These are phyloP conservation scores for Yamadazyma sp. DNA, from an alignment of 1,139 yeast species.

Conservation along the genomic window DNA sequence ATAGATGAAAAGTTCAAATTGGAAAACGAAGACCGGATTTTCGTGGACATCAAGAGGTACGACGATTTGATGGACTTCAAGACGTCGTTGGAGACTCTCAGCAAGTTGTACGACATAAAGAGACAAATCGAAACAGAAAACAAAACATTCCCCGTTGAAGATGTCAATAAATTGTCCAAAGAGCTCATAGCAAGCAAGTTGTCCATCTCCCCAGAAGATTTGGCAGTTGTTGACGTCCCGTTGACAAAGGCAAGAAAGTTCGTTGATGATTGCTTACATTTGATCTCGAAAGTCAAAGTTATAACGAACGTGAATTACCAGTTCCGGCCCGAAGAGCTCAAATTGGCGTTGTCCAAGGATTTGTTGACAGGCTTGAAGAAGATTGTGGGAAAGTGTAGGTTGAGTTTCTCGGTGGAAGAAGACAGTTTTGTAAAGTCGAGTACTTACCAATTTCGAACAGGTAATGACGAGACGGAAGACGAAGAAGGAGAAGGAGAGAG, in stretches of 20 bases:
- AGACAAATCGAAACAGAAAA: conserved; percentile 1
- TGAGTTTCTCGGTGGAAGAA: conserved; percentile 36
- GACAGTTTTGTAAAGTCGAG: conserved; percentile 34
- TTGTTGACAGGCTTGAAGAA: conserved; percentile 8
- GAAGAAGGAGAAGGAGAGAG: too few species aligned
- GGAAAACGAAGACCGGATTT: conserved; percentile 12
- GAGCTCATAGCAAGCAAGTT: conserved; percentile 28
- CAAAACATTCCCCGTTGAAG: conserved; percentile 20
- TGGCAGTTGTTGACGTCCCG: conserved; percentile 12
- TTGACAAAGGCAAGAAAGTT: conserved; percentile 37
- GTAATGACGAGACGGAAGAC: conserved; percentile 1
- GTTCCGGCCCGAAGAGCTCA: conserved; percentile 18
- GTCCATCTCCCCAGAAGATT: conserved; percentile 20
- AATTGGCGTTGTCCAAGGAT: conserved; percentile 7
- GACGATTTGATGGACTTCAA: conserved; percentile 16
- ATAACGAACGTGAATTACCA: conserved; percentile 26
- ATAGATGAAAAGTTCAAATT: conserved; percentile 15
- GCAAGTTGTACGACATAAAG: conserved; percentile 12
- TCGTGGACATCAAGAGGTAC: conserved; percentile 13
- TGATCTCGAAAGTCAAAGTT: conserved; percentile 31
- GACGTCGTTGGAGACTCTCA: conserved; percentile 13
- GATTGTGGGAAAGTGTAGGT: conserved; percentile 28
- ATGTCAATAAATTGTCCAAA: conserved; percentile 24
- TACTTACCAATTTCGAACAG: conserved; percentile 1
- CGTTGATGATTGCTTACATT: conserved; percentile 26